phyloP scores from a whole-genome alignment of 345 rosid species.

The Kandelia obovata region DNA sequence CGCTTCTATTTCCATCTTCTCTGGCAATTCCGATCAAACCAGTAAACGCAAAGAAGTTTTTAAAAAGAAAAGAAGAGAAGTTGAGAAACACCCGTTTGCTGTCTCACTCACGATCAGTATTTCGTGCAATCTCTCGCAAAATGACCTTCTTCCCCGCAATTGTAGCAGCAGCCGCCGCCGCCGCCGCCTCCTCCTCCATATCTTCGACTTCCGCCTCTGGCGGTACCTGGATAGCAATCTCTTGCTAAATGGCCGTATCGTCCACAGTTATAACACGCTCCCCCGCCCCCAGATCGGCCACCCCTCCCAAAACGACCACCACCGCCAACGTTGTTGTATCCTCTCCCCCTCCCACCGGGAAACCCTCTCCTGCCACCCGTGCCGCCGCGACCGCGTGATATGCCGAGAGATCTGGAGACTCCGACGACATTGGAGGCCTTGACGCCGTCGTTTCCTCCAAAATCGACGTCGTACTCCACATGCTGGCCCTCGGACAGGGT shows the following conservation, averaged over 20 bases:
- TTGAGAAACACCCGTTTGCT: not conserved
- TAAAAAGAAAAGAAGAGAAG: not conserved
- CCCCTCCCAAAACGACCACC: constrained; percentile 27
- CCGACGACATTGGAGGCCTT: constrained; percentile 50
- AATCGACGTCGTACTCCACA: constrained; percentile 48
- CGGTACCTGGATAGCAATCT: constrained; percentile 46
- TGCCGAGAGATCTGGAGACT: constrained; percentile 24
- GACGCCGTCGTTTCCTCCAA: constrained; percentile 46
- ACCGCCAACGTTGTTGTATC: constrained; percentile 24
- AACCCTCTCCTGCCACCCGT: constrained; percentile 18
- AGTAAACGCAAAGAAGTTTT: not conserved
- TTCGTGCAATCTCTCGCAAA: constrained; percentile 54
- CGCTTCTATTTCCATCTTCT: not conserved
- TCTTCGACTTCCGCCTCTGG: constrained; percentile 26
- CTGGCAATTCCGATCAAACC: constrained; percentile 5
- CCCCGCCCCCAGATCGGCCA: constrained; percentile 23
- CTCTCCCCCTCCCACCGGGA: constrained; percentile 22
- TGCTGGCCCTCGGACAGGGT: constrained; percentile 59
- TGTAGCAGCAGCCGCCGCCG: constrained; percentile 35
- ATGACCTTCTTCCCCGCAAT: constrained; percentile 66
- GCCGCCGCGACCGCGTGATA: constrained; percentile 17
- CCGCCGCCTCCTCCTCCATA: constrained; percentile 9
- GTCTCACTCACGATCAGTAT: constrained; percentile 23
- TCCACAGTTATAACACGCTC: constrained; percentile 60
- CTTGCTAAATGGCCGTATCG: constrained; percentile 56